Evolutionary conservation across 2,329 filamentous ascomycete species (phyloP), one percentile per base, ranked within the genome.

Genomic region (Tolypocladium tundrense): DNA sequence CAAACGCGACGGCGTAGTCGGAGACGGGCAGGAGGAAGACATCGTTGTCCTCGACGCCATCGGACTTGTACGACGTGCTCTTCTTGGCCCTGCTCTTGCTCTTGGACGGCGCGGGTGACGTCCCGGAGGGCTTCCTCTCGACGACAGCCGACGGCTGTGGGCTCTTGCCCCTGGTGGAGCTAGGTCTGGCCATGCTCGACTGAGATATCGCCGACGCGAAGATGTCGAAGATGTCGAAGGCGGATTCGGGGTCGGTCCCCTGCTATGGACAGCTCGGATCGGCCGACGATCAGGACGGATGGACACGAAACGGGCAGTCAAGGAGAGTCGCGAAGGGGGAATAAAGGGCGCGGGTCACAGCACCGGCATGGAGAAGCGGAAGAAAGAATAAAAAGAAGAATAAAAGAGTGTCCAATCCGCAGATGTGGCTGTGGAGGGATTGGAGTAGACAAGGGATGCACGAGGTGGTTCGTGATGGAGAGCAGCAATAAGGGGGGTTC

Each of bases 1-100:
- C 75, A 24, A 84, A 76, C 72, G 95, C 80, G 61, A 90, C 74
- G 74, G 90, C 84, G 77, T 94, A 97, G 76, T 97, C 94, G 31
- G 86, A 87, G 59, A 82, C 75, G 41, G 92, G 90, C 27, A 99
- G 85, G 56, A 90, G 83, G 75, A 97, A 91, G 68, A 97, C 86
- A 78, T 97, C 91, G 76, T 97, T 87, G 77, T 99, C 90, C 64
- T 84, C 81, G 57, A 97, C 88, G 54, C 88, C 89, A 55, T 90
- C 85, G 2, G 88, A 91, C 58, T 85, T 82, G 76, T 90, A 92
- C 67, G 87, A 84, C 54, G 76, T 71, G 56, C 70, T 65, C 62
- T 71, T 68, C 60, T 69, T 64, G 56, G 72, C 67, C 67, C 75
- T 73, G 64, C 72, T 75, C 54, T 68, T 72, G 60, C 71, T 64